Conservation (phyloP, 2,329 filamentous ascomycete genomes). For the Cadophora luteo-olivacea region DNA sequence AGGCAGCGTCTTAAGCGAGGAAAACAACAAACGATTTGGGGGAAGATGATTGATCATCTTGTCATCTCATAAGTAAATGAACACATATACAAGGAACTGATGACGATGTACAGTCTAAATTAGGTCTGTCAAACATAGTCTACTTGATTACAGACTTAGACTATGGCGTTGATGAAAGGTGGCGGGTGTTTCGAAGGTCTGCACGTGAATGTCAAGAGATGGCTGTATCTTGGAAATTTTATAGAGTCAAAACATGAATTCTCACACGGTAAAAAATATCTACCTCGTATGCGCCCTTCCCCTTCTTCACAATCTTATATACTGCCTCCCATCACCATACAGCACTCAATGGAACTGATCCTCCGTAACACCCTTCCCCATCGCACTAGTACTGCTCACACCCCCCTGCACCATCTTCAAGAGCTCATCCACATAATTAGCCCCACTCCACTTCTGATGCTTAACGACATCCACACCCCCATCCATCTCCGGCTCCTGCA, state of each 20-base stretch:
- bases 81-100: too few relatives aligned
- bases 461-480: slow-evolving; percentile 91
- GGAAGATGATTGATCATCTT: too few relatives aligned
- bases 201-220: too few relatives aligned
- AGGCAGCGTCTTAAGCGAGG: too few relatives aligned
- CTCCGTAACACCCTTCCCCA: slow-evolving; percentile 98
- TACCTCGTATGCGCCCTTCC: background rate
- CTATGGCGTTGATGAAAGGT: too few relatives aligned
- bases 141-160: too few relatives aligned
- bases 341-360: slow-evolving; percentile 78
- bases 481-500: slow-evolving; percentile 98
- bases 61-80: too few relatives aligned
- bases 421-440: slow-evolving; percentile 92
- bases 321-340: background rate
- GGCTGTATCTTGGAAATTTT: background rate
- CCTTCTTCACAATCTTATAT: background rate
- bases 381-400: slow-evolving; percentile 88
- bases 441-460: slow-evolving; percentile 98
- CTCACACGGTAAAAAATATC: background rate
- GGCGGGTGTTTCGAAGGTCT: too few relatives aligned
- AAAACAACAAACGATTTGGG: too few relatives aligned
- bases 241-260: background rate
- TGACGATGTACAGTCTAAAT: too few relatives aligned
- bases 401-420: slow-evolving; percentile 97
- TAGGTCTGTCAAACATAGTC: too few relatives aligned